Percentiles rank a stretch among this genome's conserved stretches.
Conservation (phyloP, 306 rosid genomes). For the Morella rubra region DNA sequence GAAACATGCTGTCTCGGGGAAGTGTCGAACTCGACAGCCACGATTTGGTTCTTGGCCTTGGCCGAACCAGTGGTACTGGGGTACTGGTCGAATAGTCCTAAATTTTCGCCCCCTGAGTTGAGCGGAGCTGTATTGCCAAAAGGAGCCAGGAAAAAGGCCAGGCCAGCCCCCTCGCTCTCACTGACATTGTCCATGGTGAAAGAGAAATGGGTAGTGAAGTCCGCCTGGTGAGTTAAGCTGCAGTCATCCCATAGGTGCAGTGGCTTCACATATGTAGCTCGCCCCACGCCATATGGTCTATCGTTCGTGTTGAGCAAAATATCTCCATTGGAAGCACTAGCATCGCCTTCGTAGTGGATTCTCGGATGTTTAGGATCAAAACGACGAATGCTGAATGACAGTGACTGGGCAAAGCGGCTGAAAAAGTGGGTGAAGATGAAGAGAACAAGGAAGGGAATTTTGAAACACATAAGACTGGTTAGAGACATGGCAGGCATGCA, state of each 20-base stretch:
- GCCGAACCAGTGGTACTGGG: not conserved
- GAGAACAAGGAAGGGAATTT: not conserved
- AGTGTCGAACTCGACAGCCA: constrained; percentile 36
- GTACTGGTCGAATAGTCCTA: constrained; percentile 20
- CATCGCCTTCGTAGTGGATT: not conserved
- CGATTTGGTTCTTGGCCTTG: constrained; percentile 11
- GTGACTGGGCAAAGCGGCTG: not conserved
- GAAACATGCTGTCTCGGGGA: constrained; percentile 18
- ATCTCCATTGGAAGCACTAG: not conserved
- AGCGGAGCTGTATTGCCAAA: not conserved
- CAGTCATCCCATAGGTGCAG: constrained; percentile 25
- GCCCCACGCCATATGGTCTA: not conserved
- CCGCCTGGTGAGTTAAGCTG: constrained; percentile 2
- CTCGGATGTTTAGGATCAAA: not conserved
- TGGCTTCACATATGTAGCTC: not conserved
- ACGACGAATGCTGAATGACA: not conserved
- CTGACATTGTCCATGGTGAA: constrained; percentile 8
- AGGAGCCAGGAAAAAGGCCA: constrained; percentile 29
- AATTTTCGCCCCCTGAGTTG: constrained; percentile 15
- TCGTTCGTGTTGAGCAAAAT: not conserved
- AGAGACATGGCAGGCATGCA: not conserved
- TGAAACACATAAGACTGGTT: not conserved
- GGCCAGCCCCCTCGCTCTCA: not conserved
- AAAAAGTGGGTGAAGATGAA: not conserved
- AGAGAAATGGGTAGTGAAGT: constrained; percentile 24